Evolutionary conservation across 148 eudicot species (phyloP), one percentile per base, ranked within the genome.

Genomic region (Limonium bicolor): DNA sequence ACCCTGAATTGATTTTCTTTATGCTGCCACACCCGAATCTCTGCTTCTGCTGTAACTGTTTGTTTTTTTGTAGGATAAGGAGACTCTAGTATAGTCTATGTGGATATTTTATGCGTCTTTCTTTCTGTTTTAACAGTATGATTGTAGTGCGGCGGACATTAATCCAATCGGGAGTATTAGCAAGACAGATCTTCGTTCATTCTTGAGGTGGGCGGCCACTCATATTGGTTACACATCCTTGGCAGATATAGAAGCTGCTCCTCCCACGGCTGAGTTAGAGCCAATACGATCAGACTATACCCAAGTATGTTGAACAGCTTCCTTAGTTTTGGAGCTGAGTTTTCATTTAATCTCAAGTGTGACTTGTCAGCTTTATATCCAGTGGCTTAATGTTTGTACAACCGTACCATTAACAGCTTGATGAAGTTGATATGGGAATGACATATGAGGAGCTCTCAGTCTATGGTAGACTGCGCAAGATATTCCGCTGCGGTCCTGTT

Each of bases 391-490:
- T 21, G 17, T 29, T 41, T 22, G 25, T 23, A 7, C 27, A 22
- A n/a, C n/a, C 25, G 28, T 12, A n/a, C 25, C 29, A 43, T 43
- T 9, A 53, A 64, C 67, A 90, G 95, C 77, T 84, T 32, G 95
- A 90, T 66, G 97, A 84, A 64, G 97, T 90, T 41, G 97, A 90
- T 65, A 90, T 90, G 95, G 97, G 97, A 43, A 90, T 90, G 97
- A 90, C 93, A 30, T 84, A 90, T 36, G 93, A 84, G 55, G 97
- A 90, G 38, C 93, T 90, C 59, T 90, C 95, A 19, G 79, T 65
- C 7, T 90, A 90, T 37, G 97, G 97, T 48, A 75, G 95, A 48
- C 34, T 90, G 74, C 79, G 97, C 15, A 90, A 90, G 72, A 75
- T 90, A 54, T 84, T 72, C 63, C 84, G 93, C 6, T 71, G 84